These are phyloP conservation scores for Chenopodium album DNA, from an alignment of 148 eudicot species.

Conservation along the genomic window DNA sequence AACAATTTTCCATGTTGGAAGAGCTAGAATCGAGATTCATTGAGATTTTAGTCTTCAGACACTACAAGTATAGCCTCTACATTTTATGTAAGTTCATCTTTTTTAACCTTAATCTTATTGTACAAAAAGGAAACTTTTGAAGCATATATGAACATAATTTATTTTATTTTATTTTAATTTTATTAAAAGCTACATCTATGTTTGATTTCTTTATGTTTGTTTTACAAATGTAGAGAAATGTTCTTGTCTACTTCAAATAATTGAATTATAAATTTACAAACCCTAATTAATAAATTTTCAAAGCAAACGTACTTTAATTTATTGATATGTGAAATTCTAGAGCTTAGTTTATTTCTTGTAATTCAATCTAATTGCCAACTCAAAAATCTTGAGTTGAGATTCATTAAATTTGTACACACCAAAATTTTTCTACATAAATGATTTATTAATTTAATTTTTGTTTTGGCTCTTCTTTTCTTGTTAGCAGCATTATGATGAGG, in stretches of 20 bases:
- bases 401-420: no score
- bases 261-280: not conserved
- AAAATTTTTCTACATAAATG: no score
- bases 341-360: not conserved
- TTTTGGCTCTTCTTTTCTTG: not conserved
- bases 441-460: not conserved
- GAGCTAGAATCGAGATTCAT: not conserved
- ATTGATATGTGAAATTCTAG: not conserved
- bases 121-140: not conserved
- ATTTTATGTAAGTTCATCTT: slow-evolving; percentile 7
- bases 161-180: not conserved
- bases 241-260: not conserved
- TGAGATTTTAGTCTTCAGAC: not conserved
- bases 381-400: not conserved
- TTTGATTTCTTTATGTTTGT: not conserved
- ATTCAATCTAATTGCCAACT: not conserved
- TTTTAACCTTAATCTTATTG: not conserved
- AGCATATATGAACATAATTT: not conserved
- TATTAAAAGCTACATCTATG: not conserved
- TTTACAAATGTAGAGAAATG: not conserved
- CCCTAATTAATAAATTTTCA: slow-evolving; percentile 15
- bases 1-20: not conserved
- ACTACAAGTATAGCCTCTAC: not conserved
- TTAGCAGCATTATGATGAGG: slow-evolving; percentile 19
- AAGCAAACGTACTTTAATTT: not conserved